phyloP scores from a whole-genome alignment of 768 basidiomycete genomes.

The Collybiopsis luxurians region DNA sequence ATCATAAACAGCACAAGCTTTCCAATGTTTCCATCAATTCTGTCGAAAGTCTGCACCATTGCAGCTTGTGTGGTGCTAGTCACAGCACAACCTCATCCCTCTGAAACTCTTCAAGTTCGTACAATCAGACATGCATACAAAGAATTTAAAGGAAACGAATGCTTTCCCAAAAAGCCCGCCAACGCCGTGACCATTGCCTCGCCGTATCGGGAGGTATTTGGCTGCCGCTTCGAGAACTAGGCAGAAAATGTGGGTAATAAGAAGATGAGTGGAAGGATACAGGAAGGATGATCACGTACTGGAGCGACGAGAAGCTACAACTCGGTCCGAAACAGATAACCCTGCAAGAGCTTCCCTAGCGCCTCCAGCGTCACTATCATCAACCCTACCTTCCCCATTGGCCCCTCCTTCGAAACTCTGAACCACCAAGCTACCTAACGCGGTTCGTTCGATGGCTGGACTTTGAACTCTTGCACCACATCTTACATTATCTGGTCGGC shows the following conservation, averaged over 20 bases:
- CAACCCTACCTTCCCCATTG: slow-evolving; percentile 53
- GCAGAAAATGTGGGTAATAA: not conserved
- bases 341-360: slow-evolving; percentile 65
- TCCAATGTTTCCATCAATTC: no score
- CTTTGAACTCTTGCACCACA: slow-evolving; percentile 74
- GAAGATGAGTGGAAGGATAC: not conserved
- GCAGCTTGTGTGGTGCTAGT: no score
- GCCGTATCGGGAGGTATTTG: slow-evolving; percentile 79
- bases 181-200: slow-evolving; percentile 76
- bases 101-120: no score
- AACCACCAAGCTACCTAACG: slow-evolving; percentile 80
- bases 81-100: no score
- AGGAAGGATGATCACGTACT: not conserved
- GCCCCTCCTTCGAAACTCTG: slow-evolving; percentile 74
- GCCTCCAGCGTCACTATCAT: slow-evolving; percentile 75
- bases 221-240: slow-evolving; percentile 49
- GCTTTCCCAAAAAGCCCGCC: slow-evolving; percentile 65
- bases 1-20: no score
- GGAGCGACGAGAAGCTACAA: not conserved
- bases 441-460: slow-evolving; percentile 73
- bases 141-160: slow-evolving; percentile 67
- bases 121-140: no score
- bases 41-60: no score
- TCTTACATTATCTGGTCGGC: slow-evolving; percentile 77
- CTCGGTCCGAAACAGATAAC: not conserved